These are phyloP conservation scores for Calocera viscosa DNA, from an alignment of 768 basidiomycete genomes.

Conservation along the genomic window DNA sequence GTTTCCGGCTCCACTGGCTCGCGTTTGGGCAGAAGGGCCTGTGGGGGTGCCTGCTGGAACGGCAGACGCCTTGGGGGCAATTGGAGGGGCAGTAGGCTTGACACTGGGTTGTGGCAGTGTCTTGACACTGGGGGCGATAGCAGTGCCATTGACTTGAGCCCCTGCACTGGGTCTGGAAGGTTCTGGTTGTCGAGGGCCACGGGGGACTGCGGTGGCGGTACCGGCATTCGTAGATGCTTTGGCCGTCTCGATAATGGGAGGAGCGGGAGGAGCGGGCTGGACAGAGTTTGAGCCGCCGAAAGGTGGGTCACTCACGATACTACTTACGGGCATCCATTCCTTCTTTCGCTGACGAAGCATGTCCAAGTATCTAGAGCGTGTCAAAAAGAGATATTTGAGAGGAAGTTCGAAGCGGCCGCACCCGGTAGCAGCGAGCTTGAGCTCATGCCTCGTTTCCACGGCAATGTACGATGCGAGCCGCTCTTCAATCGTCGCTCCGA, in stretches of 20 bases:
- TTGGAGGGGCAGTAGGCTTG: background rate
- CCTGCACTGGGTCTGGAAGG: constrained; percentile 3
- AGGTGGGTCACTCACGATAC: constrained; percentile 3
- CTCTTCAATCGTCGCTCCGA: constrained; percentile 43
- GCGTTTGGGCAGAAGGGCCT: background rate
- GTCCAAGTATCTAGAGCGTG: background rate
- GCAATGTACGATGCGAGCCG: constrained; percentile 57
- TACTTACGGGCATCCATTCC: constrained; percentile 13
- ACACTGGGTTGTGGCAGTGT: background rate
- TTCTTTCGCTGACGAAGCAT: constrained; percentile 8
- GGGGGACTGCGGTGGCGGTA: background rate
- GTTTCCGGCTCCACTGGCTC: background rate
- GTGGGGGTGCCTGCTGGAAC: background rate
- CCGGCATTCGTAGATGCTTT: background rate
- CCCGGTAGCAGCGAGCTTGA: constrained; percentile 24
- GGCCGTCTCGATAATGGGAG: background rate
- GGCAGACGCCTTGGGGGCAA: background rate
- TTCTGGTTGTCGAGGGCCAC: constrained; percentile 6
- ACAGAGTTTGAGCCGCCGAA: background rate
- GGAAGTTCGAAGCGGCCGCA: constrained; percentile 16
- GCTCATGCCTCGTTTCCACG: constrained; percentile 50
- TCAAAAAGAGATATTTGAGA: background rate
- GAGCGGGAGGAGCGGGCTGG: background rate
- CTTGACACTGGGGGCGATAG: background rate
- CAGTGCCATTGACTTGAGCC: background rate